Conservation (phyloP, 306 rosid species). For the Potentilla sterilis region DNA sequence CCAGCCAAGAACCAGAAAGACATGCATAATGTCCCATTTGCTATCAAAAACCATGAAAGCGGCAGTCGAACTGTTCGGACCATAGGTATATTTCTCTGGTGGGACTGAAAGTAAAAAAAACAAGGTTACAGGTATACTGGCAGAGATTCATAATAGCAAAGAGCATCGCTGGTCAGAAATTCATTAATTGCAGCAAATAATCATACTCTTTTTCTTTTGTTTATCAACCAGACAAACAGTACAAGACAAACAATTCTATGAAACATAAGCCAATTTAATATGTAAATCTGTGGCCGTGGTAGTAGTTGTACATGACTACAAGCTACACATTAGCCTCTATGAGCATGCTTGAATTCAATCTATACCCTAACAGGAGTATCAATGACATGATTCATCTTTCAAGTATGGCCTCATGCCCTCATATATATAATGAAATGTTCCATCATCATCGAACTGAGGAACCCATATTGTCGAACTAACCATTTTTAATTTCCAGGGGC, state of each 20-base stretch:
- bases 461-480: not conserved
- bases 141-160: not conserved
- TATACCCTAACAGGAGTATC: not conserved
- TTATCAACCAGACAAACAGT: not conserved
- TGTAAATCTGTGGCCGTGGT: not conserved
- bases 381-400: not conserved
- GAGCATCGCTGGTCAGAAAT: no score
- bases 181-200: not conserved
- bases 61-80: no score
- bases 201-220: not conserved
- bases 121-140: not conserved
- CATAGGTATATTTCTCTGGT: not conserved
- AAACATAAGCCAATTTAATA: not conserved
- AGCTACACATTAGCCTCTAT: not conserved
- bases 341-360: not conserved
- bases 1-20: no score
- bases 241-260: not conserved
- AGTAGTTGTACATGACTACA: not conserved
- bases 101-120: no score
- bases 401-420: not conserved
- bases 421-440: not conserved
- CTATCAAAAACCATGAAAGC: no score
- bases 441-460: slow-evolving; percentile 3
- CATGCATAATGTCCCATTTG: no score
- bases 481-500: not conserved